phyloP scores from a whole-genome alignment of 2,329 filamentous ascomycete genomes.

The Cadophora sp. region DNA sequence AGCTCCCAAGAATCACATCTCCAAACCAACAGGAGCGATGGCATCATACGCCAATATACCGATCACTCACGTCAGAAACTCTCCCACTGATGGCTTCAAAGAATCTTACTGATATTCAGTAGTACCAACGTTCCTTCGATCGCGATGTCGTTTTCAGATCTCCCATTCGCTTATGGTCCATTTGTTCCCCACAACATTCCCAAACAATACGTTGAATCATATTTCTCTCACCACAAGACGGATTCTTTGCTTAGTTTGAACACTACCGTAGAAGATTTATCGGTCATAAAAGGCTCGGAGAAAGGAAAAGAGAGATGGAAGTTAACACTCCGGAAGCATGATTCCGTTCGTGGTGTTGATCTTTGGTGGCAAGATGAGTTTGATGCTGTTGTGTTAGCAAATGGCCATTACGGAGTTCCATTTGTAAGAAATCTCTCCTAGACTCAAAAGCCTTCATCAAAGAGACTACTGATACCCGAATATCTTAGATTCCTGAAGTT shows the following conservation, averaged over 20 bases:
- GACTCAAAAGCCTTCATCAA: neutral
- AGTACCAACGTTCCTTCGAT: constrained; percentile 64
- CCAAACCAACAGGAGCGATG: constrained; percentile 56
- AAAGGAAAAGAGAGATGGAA: constrained; percentile 50
- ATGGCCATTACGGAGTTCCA: constrained; percentile 75
- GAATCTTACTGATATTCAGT: neutral
- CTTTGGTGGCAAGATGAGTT: constrained; percentile 61
- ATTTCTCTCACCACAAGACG: constrained; percentile 57
- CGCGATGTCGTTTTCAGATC: constrained; percentile 62
- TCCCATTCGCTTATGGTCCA: constrained; percentile 59
- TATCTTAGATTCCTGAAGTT: constrained; percentile 60
- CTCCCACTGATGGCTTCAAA: neutral
- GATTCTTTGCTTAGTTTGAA: constrained; percentile 56
- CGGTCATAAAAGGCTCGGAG: constrained; percentile 40
- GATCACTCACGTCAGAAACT: constrained; percentile 55
- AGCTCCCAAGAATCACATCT: constrained; percentile 49
- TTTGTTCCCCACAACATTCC: constrained; percentile 62
- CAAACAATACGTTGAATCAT: constrained; percentile 61
- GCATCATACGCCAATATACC: constrained; percentile 57
- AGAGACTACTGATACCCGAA: neutral
- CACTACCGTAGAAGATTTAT: constrained; percentile 59
- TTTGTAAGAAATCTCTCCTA: constrained; percentile 52
- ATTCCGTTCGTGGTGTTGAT: constrained; percentile 53
- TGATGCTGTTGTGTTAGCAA: constrained; percentile 77
- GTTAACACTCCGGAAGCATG: constrained; percentile 55